Evolutionary conservation across 23 red algal species (phyloP).

Genomic region (Gracilaria domingensis): DNA sequence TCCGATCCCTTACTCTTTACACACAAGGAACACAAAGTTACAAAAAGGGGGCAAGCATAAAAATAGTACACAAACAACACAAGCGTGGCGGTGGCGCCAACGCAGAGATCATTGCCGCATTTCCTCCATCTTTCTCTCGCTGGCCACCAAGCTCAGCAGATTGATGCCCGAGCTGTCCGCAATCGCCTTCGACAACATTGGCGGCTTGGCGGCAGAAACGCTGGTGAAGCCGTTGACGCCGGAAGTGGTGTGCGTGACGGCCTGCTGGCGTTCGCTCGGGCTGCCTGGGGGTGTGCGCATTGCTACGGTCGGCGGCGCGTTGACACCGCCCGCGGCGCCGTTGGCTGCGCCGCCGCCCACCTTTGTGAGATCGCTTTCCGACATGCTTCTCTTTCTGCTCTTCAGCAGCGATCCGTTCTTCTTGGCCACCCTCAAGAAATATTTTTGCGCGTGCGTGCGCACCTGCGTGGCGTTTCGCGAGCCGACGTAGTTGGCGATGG

Average conservation of each 20-base stretch:
- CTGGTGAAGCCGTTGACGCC: not conserved
- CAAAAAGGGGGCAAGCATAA: not conserved
- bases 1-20: not conserved
- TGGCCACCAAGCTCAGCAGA: slow-evolving; percentile 44
- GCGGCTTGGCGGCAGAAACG: slow-evolving; percentile 40
- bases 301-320: not conserved
- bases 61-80: slow-evolving; percentile 22
- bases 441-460: slow-evolving; percentile 94
- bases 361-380: slow-evolving; percentile 64
- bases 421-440: slow-evolving; percentile 77
- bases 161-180: slow-evolving; percentile 56
- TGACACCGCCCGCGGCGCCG: not conserved
- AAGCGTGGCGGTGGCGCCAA: not conserved
- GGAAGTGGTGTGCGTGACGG: not conserved
- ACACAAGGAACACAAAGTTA: slow-evolving; percentile 1
- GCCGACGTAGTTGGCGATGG: slow-evolving; percentile 85
- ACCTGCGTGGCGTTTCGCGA: slow-evolving; percentile 90
- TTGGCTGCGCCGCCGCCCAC: slow-evolving; percentile 31
- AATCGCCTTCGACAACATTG: slow-evolving; percentile 8
- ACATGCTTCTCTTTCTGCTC: slow-evolving; percentile 69
- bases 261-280: not conserved
- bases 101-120: not conserved
- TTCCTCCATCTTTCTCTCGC: slow-evolving; percentile 58
- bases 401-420: slow-evolving; percentile 54
- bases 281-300: slow-evolving; percentile 11